Evolutionary conservation across 306 rosid genomes (phyloP), one percentile per base, ranked within the genome.

Genomic region (Prunus dulcis): DNA sequence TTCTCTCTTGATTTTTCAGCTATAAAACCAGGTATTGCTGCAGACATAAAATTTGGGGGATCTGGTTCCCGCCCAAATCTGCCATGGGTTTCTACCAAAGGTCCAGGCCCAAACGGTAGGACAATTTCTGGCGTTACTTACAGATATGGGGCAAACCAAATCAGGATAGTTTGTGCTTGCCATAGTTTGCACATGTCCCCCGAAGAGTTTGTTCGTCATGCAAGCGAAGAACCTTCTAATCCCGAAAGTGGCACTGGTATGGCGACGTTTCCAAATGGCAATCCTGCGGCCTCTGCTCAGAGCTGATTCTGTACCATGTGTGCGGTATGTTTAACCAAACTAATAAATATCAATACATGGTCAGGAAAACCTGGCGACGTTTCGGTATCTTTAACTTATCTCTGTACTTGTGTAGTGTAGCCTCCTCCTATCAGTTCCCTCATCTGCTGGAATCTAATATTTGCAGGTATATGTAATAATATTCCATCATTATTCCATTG

Each of bases 51-150:
- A 86, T 92, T 96, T 62, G 99, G 96, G 11, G 99, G 99, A 22
- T 76, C 90, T 49, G 99, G 98, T 84, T 86, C 99, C 12, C 79
- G 79, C 64, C 98, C 99, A 28, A 88, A 87, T 83, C 89, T 96
- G 17, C 99, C 99, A 41, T 96, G 98, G 99, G 99, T 96, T 78
- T 96, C 99, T 20, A 96, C 98, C 64, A 86, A 92, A 11, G 95
- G 89, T 73, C 79, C 90, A 10, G 97, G 96, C 45, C 87, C 96
- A 45, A 84, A 87, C 55, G 99, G 98, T 46, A 87, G 86, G 87
- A 92, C 96, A 2, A 91, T 96, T 70, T 96, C 99, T 67, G 99
- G 99, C 72, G 99, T 92, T 57, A 96, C 99, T 51, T 96, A 91
- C 86, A 68, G 82, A 79, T 92, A 82, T 84, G 88, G 47, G 72